phyloP scores from a whole-genome alignment of 1,284 basidiomycete genomes.

The Boletus sp. region DNA sequence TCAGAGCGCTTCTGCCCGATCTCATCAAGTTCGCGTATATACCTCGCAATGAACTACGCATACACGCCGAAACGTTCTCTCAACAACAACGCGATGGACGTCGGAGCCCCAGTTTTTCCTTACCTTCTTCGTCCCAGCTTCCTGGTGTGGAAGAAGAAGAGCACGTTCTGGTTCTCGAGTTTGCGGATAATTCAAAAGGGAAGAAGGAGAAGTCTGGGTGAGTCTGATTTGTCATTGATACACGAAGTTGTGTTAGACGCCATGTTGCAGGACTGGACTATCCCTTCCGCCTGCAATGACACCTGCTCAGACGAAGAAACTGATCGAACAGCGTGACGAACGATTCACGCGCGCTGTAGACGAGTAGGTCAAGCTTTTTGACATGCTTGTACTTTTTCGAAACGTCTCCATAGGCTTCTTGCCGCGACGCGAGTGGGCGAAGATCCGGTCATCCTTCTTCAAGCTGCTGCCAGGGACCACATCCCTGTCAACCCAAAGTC shows the following conservation, averaged over 20 bases:
- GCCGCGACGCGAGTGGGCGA: constrained; percentile 49
- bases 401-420: constrained; percentile 48
- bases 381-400: background rate
- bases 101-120: constrained; percentile 41
- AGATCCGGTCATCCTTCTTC: constrained; percentile 61
- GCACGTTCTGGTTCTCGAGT: constrained; percentile 72
- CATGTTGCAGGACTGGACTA: constrained; percentile 36
- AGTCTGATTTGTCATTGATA: constrained; percentile 4
- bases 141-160: constrained; percentile 43
- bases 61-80: constrained; percentile 43
- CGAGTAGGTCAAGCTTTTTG: constrained; percentile 47
- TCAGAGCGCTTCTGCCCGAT: constrained; percentile 75
- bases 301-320: constrained; percentile 58
- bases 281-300: constrained; percentile 49
- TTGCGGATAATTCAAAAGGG: constrained; percentile 55
- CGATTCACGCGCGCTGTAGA: constrained; percentile 67
- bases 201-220: constrained; percentile 34
- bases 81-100: constrained; percentile 23
- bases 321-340: constrained; percentile 71
- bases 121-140: constrained; percentile 21
- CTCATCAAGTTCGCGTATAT: constrained; percentile 83
- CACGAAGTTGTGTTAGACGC: background rate
- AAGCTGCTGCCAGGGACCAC: constrained; percentile 63
- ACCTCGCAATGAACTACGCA: constrained; percentile 58
- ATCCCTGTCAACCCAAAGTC: constrained; percentile 62